phyloP scores from a whole-genome alignment of 805 yeast genomes.

The Ogataea haglerorum region DNA sequence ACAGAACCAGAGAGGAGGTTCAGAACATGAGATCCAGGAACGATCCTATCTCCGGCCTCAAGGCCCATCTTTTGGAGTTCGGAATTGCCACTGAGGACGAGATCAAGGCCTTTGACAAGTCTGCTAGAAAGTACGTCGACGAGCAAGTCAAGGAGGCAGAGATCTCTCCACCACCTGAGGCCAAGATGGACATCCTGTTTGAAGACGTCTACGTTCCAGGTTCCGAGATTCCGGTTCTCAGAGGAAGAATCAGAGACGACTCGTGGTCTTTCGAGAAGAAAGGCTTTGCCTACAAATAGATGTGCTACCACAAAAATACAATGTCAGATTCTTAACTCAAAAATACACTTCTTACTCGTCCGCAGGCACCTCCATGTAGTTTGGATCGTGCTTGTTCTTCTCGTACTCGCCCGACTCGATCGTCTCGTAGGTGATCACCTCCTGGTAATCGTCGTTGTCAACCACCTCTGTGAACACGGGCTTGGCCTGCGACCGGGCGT shows the following conservation, averaged over 20 bases:
- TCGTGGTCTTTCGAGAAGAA: conserved; percentile 59
- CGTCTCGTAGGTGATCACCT: conserved; percentile 43
- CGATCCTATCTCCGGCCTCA: conserved; percentile 96
- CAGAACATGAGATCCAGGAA: conserved; percentile 98
- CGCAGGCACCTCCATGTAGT: conserved; percentile 40
- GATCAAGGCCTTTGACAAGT: conserved; percentile 91
- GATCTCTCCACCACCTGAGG: conserved; percentile 92
- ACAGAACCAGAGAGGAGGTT: conserved; percentile 99
- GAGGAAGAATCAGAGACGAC: conserved; percentile 97
- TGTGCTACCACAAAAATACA: conserved; percentile 4
- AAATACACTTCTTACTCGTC: conserved; percentile 15
- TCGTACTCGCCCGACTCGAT: conserved; percentile 47
- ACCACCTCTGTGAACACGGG: conserved; percentile 33
- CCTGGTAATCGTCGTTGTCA: conserved; percentile 29
- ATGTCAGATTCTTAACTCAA: conserved; percentile 10
- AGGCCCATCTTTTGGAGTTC: conserved; percentile 77
- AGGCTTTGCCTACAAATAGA: conserved; percentile 38
- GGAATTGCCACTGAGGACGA: conserved; percentile 91
- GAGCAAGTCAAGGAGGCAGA: conserved; percentile 94
- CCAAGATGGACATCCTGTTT: conserved; percentile 88
- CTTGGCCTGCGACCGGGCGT: conserved; percentile 18
- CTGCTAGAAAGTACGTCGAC: conserved; percentile 92
- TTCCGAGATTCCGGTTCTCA: conserved; percentile 82
- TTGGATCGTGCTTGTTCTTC: conserved; percentile 43
- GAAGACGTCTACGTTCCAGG: conserved; percentile 97